These are phyloP conservation scores for Rubia balearica DNA, from an alignment of 305 asterid genomes.

Conservation along the genomic window DNA sequence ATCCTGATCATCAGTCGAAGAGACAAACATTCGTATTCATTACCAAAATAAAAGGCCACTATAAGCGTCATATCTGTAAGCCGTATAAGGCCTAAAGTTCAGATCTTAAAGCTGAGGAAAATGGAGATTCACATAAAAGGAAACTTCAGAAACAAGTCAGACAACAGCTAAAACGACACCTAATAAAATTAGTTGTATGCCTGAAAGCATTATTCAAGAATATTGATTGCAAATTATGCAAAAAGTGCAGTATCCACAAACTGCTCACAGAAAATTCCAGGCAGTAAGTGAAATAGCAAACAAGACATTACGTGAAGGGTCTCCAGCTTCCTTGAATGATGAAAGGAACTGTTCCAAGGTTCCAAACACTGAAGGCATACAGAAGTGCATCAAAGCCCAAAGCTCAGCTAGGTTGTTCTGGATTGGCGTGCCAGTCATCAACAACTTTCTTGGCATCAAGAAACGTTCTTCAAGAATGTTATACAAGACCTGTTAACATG, in stretches of 20 bases:
- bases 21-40: neutral
- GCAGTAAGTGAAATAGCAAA: conserved; percentile 9
- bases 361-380: conserved; percentile 80
- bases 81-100: neutral
- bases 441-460: conserved; percentile 78
- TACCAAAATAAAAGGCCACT: neutral
- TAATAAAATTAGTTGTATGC: neutral
- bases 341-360: conserved; percentile 64
- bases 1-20: neutral
- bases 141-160: neutral
- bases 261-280: conserved; percentile 6
- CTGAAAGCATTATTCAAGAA: neutral
- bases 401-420: conserved; percentile 91
- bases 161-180: neutral
- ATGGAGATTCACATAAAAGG: neutral
- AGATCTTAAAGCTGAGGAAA: neutral
- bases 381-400: conserved; percentile 90
- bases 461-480: conserved; percentile 54
- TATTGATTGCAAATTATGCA: neutral
- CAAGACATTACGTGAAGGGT: conserved; percentile 48
- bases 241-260: neutral
- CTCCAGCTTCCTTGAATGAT: conserved; percentile 84
- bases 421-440: conserved; percentile 96
- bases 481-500: conserved; percentile 59
- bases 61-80: neutral